Conservation (phyloP, 2,329 filamentous ascomycete species). For the Ophiostoma pallidulum region DNA sequence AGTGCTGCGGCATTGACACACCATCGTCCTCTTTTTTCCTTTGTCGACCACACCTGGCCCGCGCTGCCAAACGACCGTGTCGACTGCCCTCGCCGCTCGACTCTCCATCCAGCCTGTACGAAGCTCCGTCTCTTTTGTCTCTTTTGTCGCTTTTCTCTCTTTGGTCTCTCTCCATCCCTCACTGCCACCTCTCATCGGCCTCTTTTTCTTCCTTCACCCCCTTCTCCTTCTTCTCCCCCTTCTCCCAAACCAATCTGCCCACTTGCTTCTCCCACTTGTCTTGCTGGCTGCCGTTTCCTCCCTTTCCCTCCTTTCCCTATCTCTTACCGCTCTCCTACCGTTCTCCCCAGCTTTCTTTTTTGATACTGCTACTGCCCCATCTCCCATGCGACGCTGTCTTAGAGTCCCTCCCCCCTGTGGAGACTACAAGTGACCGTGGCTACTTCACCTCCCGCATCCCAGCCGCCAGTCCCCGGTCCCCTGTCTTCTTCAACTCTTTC, state of each 20-base stretch:
- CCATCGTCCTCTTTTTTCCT: too few relatives aligned
- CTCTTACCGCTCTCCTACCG: background rate
- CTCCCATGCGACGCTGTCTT: conserved; percentile 4
- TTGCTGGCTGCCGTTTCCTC: background rate
- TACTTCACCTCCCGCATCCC: background rate
- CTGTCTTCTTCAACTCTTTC: background rate
- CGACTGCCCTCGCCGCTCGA: too few relatives aligned
- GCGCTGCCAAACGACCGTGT: too few relatives aligned
- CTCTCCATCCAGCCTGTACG: too few relatives aligned
- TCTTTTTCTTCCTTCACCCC: background rate
- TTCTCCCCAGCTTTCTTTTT: conserved; percentile 11
- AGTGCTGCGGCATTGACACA: too few relatives aligned
- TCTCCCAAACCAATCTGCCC: conserved; percentile 3
- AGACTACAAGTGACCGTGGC: conserved; percentile 1
- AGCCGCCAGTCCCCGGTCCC: too few relatives aligned
- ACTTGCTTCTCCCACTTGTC: background rate
- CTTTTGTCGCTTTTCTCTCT: background rate
- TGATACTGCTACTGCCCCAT: conserved; percentile 4
- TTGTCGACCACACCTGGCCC: too few relatives aligned
- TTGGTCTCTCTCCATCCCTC: background rate
- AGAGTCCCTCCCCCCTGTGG: conserved; percentile 4
- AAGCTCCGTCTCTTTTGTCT: background rate
- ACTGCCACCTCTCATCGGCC: background rate
- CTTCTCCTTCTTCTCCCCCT: background rate
- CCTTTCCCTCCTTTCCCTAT: background rate